Percentiles rank a stretch among this genome's conserved stretches.
Evolutionary conservation across 768 basidiomycete species (phyloP).

Genomic region (Mycena vitilis): DNA sequence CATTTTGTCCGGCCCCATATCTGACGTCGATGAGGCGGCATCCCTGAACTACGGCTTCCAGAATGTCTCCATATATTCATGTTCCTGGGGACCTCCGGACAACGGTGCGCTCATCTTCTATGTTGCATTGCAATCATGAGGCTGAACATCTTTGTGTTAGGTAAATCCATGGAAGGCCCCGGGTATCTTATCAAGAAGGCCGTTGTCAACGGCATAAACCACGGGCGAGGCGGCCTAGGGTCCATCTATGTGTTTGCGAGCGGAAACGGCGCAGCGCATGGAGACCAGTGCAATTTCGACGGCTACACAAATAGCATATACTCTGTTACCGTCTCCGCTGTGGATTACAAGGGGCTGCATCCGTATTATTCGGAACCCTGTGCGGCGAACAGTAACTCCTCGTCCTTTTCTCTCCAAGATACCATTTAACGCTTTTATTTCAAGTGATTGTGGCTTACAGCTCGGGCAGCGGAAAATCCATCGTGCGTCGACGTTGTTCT

Average conservation of each 20-base stretch:
- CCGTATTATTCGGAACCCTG: constrained; percentile 99
- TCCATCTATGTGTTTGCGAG: constrained; percentile 97
- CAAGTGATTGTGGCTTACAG: constrained; percentile 90
- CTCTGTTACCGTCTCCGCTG: constrained; percentile 94
- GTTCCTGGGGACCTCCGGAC: constrained; percentile 93
- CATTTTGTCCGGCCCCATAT: constrained; percentile 94
- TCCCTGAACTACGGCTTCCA: constrained; percentile 95
- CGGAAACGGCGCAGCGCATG: constrained; percentile 91
- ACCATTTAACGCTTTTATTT: too few species aligned
- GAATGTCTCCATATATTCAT: constrained; percentile 92
- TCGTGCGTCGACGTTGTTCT: constrained; percentile 66
- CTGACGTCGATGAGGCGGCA: constrained; percentile 95
- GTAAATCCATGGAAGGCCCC: constrained; percentile 87
- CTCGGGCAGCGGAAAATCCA: constrained; percentile 93
- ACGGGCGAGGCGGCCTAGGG: constrained; percentile 90
- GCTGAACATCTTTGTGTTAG: background rate
- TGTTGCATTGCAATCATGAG: too few species aligned
- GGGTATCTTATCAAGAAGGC: constrained; percentile 92
- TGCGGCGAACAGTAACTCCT: constrained; percentile 75
- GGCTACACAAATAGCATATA: constrained; percentile 99
- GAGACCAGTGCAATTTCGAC: constrained; percentile 99
- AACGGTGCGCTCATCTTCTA: background rate
- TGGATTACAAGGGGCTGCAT: constrained; percentile 90
- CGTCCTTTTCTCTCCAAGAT: too few species aligned
- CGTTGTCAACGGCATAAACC: constrained; percentile 91